Evolutionary conservation across 495 filamentous ascomycete genomes (phyloP), one percentile per base, ranked within the genome.

Genomic region (Bathelium albidoporum): DNA sequence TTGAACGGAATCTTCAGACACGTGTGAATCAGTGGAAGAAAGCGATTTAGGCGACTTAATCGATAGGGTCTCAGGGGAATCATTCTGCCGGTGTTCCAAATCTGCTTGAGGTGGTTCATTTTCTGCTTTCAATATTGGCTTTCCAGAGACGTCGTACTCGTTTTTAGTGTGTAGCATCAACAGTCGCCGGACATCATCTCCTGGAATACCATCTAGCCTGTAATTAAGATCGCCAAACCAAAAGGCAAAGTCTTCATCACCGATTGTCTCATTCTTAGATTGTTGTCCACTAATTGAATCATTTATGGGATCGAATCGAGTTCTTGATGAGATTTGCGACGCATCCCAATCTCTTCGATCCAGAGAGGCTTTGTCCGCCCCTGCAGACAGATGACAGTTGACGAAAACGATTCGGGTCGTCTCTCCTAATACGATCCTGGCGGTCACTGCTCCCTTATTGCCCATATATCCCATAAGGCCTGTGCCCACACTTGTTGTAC

Each of bases 171-270:
- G 91, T 22, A 95, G 80, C 74, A 85, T 87, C 31, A 99, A 81
- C 7, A 97, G 81, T 59, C 86, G 83, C 26, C 95, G 83, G 34
- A 99, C 93, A 73, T 97, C 95, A 58, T 90, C 89, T 0, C 89
- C 91, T 0, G 94, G 88, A 4, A 97, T 83, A 55, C 86, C 87
- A 52, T 96, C 91, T 0, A 99, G 79, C 36, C 95, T 82, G 69
- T 96, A 99, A 73, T 99, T 99, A 10, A 99, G 80, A 74, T 99
- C 95, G 24, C 95, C 95, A 72, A 95, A 91, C 90, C 92, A 97
- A 68, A 97, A 96, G 1, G 86, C 82, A 74, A 96, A 92, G 71
- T 97, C 94, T 65, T 93, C 91, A 55, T 91, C 86, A 1, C 90
- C 91, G 64, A 99, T 86, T n/a, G 75, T 77, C 65, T 95, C 90